phyloP scores from a whole-genome alignment of 768 basidiomycete species.

The Agrocybe praecox region DNA sequence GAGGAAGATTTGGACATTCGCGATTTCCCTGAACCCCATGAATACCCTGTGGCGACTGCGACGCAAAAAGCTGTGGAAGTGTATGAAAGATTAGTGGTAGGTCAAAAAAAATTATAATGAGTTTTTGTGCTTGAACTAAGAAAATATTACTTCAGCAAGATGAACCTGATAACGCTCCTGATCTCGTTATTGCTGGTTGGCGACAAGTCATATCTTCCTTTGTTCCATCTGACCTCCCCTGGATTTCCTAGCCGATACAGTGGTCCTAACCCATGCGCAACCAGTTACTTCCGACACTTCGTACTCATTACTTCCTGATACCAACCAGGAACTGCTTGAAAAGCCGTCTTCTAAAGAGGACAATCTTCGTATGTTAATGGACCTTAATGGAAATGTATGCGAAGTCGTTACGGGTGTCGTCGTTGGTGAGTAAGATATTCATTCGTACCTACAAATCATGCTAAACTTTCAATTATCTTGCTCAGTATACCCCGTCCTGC shows the following conservation, averaged over 20 bases:
- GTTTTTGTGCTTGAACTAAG: constrained; percentile 49
- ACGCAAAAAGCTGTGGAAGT: constrained; percentile 39
- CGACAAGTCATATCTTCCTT: constrained; percentile 9
- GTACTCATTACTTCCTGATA: constrained; percentile 52
- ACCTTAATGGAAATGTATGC: constrained; percentile 84
- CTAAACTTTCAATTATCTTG: neutral
- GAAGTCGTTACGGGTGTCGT: constrained; percentile 93
- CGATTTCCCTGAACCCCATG: constrained; percentile 61
- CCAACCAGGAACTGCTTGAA: constrained; percentile 79
- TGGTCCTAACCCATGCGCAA: constrained; percentile 82
- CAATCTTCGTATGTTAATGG: constrained; percentile 84
- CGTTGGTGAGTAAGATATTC: constrained; percentile 53
- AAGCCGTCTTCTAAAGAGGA: constrained; percentile 83
- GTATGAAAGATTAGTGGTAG: constrained; percentile 38
- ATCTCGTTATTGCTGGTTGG: constrained; percentile 68
- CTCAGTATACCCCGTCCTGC: constrained; percentile 73
- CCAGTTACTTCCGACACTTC: constrained; percentile 59
- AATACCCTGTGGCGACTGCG: constrained; percentile 42
- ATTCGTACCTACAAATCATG: neutral
- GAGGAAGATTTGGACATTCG: constrained; percentile 72
- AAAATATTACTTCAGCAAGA: constrained; percentile 65
- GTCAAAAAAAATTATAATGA: constrained; percentile 54
- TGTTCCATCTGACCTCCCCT: constrained; percentile 76
- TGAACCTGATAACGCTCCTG: constrained; percentile 37
- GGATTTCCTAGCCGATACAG: constrained; percentile 78